A percentile compares a stretch with the other conserved stretches of the same genome.
Evolutionary conservation across 495 filamentous ascomycete species (phyloP).

Genomic region (Penicillium daleae): DNA sequence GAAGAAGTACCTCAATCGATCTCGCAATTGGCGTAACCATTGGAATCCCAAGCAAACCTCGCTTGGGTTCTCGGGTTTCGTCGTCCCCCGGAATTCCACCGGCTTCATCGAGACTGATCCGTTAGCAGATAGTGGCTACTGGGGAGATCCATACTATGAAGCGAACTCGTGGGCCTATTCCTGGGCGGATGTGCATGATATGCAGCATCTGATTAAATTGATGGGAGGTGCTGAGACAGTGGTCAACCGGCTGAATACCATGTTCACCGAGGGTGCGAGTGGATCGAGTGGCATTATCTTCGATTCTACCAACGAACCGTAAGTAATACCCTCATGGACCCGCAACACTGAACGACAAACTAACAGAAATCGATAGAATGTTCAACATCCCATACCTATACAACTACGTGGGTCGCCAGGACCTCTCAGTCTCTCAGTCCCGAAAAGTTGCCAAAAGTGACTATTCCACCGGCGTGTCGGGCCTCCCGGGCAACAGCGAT

Average conservation of each 20-base stretch:
- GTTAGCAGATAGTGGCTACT: conserved; percentile 58
- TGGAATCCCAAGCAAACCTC: conserved; percentile 63
- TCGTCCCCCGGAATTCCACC: conserved; percentile 59
- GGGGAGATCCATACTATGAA: conserved; percentile 66
- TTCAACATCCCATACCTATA: conserved; percentile 74
- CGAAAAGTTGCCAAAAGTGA: conserved; percentile 44
- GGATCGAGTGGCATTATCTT: conserved; percentile 61
- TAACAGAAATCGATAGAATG: conserved; percentile 36
- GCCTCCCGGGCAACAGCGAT: conserved; percentile 62
- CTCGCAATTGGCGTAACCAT: conserved; percentile 72
- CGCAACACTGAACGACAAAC: not conserved
- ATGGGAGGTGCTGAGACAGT: conserved; percentile 55
- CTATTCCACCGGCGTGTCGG: conserved; percentile 40
- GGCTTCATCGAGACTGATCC: conserved; percentile 66
- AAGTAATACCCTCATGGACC: conserved; percentile 13
- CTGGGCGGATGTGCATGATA: conserved; percentile 70
- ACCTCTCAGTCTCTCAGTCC: conserved; percentile 47
- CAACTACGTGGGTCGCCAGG: conserved; percentile 66
- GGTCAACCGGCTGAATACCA: conserved; percentile 43
- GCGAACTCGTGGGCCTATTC: conserved; percentile 71
- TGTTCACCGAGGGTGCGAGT: conserved; percentile 51
- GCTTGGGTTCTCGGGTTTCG: conserved; percentile 63
- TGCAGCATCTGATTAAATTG: conserved; percentile 58
- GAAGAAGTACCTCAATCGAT: conserved; percentile 64
- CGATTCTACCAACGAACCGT: conserved; percentile 71